Conservation (phyloP, 192 early-diverging fungal species). For the Radiomyces spectabilis region DNA sequence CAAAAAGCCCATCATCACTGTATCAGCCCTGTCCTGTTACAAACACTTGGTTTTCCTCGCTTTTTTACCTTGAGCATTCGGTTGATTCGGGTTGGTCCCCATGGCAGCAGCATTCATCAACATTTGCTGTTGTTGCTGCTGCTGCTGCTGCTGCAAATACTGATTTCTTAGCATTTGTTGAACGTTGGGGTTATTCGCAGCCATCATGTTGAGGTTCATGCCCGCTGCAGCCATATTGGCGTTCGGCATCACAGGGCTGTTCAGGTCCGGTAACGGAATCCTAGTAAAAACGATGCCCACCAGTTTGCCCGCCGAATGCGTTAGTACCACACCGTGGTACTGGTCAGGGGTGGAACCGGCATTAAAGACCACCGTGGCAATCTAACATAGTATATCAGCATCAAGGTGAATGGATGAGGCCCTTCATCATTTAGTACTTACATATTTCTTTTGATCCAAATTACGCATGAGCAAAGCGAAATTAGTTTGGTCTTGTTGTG, state of each 20-base stretch:
- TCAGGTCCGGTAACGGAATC: constrained; percentile 23
- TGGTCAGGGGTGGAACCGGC: constrained; percentile 5
- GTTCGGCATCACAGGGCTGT: background rate
- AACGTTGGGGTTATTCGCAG: constrained; percentile 1
- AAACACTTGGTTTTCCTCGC: background rate
- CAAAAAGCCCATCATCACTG: background rate
- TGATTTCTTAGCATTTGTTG: too few relatives aligned
- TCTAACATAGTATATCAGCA: constrained; percentile 1
- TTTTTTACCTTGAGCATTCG: constrained; percentile 15
- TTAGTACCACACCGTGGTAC: constrained; percentile 24
- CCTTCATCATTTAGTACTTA: constrained; percentile 3
- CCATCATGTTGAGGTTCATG: background rate
- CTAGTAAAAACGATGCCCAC: constrained; percentile 28
- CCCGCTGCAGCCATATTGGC: background rate
- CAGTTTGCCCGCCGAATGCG: constrained; percentile 22
- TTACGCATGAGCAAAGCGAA: constrained; percentile 21
- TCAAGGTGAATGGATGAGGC: background rate
- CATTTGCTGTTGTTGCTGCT: constrained; percentile 15
- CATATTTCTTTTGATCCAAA: constrained; percentile 27
- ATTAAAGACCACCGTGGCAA: constrained; percentile 30
- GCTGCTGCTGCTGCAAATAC: too few relatives aligned
- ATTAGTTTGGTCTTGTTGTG: constrained; percentile 19
- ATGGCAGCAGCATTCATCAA: constrained; percentile 9
- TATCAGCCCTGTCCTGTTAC: background rate
- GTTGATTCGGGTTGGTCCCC: too few relatives aligned